These are phyloP conservation scores for Apiospora rasikravindrae DNA, from an alignment of 2,329 filamentous ascomycete species.

Conservation along the genomic window DNA sequence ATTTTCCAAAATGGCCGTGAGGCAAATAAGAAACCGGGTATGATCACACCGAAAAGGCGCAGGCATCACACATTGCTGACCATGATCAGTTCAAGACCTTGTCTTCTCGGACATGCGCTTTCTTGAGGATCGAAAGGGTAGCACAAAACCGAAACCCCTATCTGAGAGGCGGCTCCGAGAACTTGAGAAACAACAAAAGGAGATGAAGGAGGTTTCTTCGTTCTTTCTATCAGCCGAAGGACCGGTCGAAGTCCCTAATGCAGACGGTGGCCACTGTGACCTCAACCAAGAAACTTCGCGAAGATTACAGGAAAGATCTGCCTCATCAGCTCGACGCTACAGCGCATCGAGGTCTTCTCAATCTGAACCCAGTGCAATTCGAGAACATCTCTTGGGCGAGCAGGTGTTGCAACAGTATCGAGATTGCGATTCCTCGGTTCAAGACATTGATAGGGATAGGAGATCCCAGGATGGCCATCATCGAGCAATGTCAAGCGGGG, in stretches of 20 bases:
- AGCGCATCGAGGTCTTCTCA: background rate
- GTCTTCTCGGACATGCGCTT: constrained; percentile 58
- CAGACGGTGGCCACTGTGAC: background rate
- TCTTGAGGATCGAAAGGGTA: constrained; percentile 37
- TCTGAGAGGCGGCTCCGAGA: constrained; percentile 31
- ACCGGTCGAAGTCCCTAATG: background rate
- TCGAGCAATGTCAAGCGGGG: background rate
- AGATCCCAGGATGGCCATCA: background rate
- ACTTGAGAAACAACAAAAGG: constrained; percentile 37
- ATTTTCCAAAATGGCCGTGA: constrained; percentile 52
- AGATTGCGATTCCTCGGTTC: background rate
- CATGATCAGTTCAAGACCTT: constrained; percentile 53
- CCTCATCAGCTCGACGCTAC: constrained; percentile 21
- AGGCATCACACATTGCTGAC: constrained; percentile 18
- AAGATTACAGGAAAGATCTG: constrained; percentile 7
- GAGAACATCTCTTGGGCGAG: background rate
- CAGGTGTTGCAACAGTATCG: background rate
- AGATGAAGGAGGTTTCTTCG: constrained; percentile 42
- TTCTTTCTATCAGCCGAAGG: constrained; percentile 39
- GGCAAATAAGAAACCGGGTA: constrained; percentile 43
- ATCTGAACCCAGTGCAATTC: background rate
- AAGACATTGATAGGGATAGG: background rate
- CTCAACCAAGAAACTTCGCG: background rate
- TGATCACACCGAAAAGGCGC: constrained; percentile 25
- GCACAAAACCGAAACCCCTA: constrained; percentile 30